These are phyloP conservation scores for Cercospora sp. DNA, from an alignment of 2,329 filamentous ascomycete genomes.

Conservation along the genomic window DNA sequence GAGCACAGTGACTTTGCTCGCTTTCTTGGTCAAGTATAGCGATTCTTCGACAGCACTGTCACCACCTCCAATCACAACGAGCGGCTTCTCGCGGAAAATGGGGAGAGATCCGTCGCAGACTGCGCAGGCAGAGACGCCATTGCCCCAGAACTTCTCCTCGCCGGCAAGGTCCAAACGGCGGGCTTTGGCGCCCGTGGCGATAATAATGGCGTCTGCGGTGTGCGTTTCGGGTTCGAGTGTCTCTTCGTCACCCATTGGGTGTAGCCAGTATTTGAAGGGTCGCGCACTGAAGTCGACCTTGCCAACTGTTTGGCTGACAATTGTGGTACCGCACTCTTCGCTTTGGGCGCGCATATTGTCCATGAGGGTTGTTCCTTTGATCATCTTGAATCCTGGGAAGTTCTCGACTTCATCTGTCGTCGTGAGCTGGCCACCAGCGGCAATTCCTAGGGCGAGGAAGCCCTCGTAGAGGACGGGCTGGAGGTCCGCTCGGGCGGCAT, in stretches of 20 bases:
- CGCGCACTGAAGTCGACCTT: slow-evolving; percentile 79
- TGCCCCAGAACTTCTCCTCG: slow-evolving; percentile 97
- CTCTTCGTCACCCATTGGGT: slow-evolving; percentile 77
- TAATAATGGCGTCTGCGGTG: slow-evolving; percentile 89
- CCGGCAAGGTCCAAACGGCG: slow-evolving; percentile 78
- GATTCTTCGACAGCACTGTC: slow-evolving; percentile 97
- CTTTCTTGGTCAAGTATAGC: slow-evolving; percentile 97
- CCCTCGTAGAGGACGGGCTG: slow-evolving; percentile 96
- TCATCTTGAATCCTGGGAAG: slow-evolving; percentile 90
- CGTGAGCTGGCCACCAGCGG: slow-evolving; percentile 92
- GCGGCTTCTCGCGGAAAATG: slow-evolving; percentile 94
- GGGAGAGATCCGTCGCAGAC: slow-evolving; percentile 96
- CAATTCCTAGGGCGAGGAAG: slow-evolving; percentile 95
- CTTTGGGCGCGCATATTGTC: slow-evolving; percentile 93
- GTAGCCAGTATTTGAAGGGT: slow-evolving; percentile 83
- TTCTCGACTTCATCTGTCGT: slow-evolving; percentile 99
- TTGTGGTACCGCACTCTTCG: slow-evolving; percentile 85
- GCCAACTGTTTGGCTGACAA: slow-evolving; percentile 88
- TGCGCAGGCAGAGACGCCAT: slow-evolving; percentile 91
- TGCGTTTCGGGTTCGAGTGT: slow-evolving; percentile 65
- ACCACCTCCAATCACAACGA: slow-evolving; percentile 94
- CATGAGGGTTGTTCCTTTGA: slow-evolving; percentile 88
- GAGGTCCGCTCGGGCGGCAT: slow-evolving; percentile 90
- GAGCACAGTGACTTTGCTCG: slow-evolving; percentile 88
- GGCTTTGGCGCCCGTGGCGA: slow-evolving; percentile 93